A percentile compares a stretch with the other conserved stretches of the same genome.
These are phyloP conservation scores for Nemophila menziesii DNA, from an alignment of 257 asterid species.

Conservation along the genomic window DNA sequence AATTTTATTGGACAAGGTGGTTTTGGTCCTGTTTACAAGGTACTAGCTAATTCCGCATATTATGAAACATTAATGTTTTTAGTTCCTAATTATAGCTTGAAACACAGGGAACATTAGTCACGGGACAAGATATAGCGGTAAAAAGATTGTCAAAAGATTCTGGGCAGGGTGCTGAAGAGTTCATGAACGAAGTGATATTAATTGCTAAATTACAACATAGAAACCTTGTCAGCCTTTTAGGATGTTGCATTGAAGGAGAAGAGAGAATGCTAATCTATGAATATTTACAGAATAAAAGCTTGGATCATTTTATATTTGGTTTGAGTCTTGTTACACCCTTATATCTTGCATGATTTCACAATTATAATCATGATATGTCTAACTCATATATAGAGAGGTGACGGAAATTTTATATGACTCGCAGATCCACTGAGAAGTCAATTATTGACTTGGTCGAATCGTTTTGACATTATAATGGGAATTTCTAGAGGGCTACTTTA, in stretches of 20 bases:
- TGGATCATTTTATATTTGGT: conserved; percentile 9
- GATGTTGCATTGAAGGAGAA: neutral
- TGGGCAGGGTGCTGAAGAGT: conserved; percentile 24
- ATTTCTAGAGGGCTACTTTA: conserved; percentile 23
- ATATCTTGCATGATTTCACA: neutral
- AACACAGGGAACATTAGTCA: conserved; percentile 22
- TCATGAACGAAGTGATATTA: neutral
- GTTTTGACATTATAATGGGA: conserved; percentile 18
- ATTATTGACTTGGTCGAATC: conserved; percentile 12
- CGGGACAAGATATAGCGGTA: conserved; percentile 27
- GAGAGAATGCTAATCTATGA: neutral
- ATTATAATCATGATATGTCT: no score
- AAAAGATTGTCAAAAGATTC: conserved; percentile 33
- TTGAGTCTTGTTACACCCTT: neutral
- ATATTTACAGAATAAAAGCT: neutral
- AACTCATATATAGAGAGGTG: no score
- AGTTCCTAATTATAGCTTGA: neutral
- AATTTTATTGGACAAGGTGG: neutral
- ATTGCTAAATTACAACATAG: neutral
- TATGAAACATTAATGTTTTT: neutral
- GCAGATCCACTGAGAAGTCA: conserved; percentile 12
- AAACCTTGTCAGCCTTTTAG: neutral
- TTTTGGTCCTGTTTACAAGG: conserved; percentile 18
- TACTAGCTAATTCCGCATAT: conserved; percentile 3
- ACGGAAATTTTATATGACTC: neutral